A percentile compares a stretch with the other conserved stretches of the same genome.
Evolutionary conservation across 2,329 filamentous ascomycete species (phyloP).

Genomic region (Cladosporium velox): DNA sequence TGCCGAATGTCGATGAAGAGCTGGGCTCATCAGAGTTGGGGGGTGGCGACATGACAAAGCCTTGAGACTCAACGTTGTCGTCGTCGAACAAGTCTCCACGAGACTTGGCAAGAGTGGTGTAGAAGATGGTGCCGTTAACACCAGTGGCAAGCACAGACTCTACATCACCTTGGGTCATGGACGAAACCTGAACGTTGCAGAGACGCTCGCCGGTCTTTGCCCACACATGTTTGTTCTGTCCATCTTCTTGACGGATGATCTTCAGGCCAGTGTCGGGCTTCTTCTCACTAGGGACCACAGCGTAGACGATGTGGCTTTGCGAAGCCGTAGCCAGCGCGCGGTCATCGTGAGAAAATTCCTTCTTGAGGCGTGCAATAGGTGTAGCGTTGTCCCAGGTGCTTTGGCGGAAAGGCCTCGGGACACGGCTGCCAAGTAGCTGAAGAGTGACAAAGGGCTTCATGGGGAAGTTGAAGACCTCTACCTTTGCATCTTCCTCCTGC

Average conservation of each 20-base stretch:
- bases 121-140: constrained; percentile 95
- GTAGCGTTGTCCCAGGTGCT: constrained; percentile 48
- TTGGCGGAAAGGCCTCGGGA: constrained; percentile 16
- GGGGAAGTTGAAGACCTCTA: constrained; percentile 86
- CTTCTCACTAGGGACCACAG: constrained; percentile 61
- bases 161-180: constrained; percentile 57
- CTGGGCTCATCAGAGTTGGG: constrained; percentile 85
- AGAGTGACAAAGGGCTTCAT: constrained; percentile 96
- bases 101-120: constrained; percentile 76
- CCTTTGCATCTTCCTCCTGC: constrained; percentile 66
- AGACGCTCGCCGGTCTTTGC: constrained; percentile 89
- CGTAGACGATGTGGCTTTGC: constrained; percentile 89
- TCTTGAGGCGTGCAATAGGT: constrained; percentile 85
- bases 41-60: constrained; percentile 86
- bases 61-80: constrained; percentile 77
- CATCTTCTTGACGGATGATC: constrained; percentile 92
- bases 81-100: constrained; percentile 79
- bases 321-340: constrained; percentile 89
- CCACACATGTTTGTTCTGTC: constrained; percentile 88
- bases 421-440: constrained; percentile 55
- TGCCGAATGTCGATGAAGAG: constrained; percentile 63
- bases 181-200: constrained; percentile 82
- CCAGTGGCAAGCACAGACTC: constrained; percentile 91
- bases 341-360: constrained; percentile 96
- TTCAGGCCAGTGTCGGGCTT: constrained; percentile 84